Percentiles rank a stretch among this genome's conserved stretches.
phyloP scores from a whole-genome alignment of 768 basidiomycete species.

The Trametes sanguinea region DNA sequence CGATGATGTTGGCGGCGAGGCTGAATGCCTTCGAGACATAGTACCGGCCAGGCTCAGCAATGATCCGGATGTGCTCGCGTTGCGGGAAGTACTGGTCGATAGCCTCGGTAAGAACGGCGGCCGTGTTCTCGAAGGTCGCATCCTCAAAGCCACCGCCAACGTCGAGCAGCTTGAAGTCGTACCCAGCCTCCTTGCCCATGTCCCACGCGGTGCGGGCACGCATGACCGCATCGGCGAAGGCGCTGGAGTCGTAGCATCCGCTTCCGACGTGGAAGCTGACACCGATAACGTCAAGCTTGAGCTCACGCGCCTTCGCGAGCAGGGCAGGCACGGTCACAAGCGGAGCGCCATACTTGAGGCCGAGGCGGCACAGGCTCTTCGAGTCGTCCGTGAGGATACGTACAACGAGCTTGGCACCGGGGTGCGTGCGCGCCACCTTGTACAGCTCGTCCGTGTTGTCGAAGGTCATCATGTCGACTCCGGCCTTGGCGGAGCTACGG shows the following conservation, averaged over 20 bases:
- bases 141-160: conserved; percentile 98
- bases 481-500: conserved; percentile 73
- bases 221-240: conserved; percentile 86
- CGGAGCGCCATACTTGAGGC: conserved; percentile 95
- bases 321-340: conserved; percentile 77
- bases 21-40: conserved; percentile 92
- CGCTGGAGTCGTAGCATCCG: conserved; percentile 90
- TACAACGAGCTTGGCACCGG: conserved; percentile 81
- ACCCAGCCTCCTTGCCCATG: conserved; percentile 82
- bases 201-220: conserved; percentile 85
- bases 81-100: conserved; percentile 82
- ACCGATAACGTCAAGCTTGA: conserved; percentile 85
- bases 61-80: conserved; percentile 68
- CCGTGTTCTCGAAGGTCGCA: conserved; percentile 78
- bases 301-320: conserved; percentile 74
- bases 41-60: conserved; percentile 95
- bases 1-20: conserved; percentile 92
- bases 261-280: conserved; percentile 98
- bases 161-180: conserved; percentile 81
- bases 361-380: conserved; percentile 89
- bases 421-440: conserved; percentile 85
- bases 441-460: conserved; percentile 96
- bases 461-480: conserved; percentile 95
- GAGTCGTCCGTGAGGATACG: conserved; percentile 99
- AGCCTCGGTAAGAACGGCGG: conserved; percentile 65